A percentile compares a stretch with the other conserved stretches of the same genome.
Evolutionary conservation across 1,139 yeast species (phyloP).

Genomic region (Sugiyamaella neomexicana): DNA sequence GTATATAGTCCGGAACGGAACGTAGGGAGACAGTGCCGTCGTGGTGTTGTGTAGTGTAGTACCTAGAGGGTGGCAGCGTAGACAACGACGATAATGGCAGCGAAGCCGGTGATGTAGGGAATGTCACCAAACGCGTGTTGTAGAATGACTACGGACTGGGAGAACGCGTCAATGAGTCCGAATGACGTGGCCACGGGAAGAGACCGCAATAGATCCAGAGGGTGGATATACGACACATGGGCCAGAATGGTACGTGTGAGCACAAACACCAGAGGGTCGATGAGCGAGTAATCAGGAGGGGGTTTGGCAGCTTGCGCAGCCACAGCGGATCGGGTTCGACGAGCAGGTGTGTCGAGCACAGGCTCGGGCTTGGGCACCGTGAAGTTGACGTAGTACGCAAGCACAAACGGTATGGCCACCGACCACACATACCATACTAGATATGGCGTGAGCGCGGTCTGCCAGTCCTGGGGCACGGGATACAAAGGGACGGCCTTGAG

Average conservation of each 20-base stretch:
- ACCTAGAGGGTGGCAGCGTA: conserved; percentile 38
- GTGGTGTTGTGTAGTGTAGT: no score
- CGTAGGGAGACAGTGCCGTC: no score
- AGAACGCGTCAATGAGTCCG: neutral
- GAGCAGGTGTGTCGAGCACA: conserved; percentile 14
- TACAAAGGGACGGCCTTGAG: conserved; percentile 17
- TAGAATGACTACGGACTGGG: conserved; percentile 2
- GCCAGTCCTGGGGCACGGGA: conserved; percentile 20
- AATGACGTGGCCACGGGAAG: neutral
- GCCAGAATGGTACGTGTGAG: conserved; percentile 51
- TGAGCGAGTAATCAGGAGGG: conserved; percentile 25
- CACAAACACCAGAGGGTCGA: conserved; percentile 61
- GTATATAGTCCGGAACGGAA: neutral
- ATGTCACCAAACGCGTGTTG: conserved; percentile 35
- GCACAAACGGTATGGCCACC: conserved; percentile 46
- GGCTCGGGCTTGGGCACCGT: conserved; percentile 20
- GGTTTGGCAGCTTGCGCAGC: conserved; percentile 16
- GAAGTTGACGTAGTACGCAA: conserved; percentile 37
- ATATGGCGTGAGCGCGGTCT: conserved; percentile 36
- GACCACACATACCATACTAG: conserved; percentile 38
- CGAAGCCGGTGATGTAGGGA: conserved; percentile 37
- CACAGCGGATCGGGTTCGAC: conserved; percentile 38
- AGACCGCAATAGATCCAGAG: conserved; percentile 29
- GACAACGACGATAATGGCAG: conserved; percentile 39
- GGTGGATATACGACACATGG: conserved; percentile 40